phyloP scores from a whole-genome alignment of 495 filamentous ascomycete genomes.

The Aspergillus nanangensis region DNA sequence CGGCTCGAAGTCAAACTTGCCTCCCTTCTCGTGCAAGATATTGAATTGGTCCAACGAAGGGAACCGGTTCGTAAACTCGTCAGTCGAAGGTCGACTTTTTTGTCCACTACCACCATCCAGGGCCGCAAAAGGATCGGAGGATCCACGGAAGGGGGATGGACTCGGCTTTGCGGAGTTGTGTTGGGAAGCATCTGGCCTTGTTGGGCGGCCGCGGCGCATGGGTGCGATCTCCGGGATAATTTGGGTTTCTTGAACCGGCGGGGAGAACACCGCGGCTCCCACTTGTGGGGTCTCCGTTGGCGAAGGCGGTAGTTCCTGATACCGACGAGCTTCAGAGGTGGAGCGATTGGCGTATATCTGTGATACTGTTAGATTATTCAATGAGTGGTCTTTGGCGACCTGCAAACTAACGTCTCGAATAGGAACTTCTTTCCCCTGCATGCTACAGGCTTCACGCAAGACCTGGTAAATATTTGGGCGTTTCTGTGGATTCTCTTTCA shows the following conservation, averaged over 20 bases:
- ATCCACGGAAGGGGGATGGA: slow-evolving; percentile 66
- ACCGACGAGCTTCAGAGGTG: slow-evolving; percentile 55
- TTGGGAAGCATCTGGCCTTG: slow-evolving; percentile 42
- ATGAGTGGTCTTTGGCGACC: no score
- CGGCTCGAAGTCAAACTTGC: slow-evolving; percentile 83
- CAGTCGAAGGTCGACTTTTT: slow-evolving; percentile 46
- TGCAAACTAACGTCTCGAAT: slow-evolving; percentile 92
- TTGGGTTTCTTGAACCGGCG: slow-evolving; percentile 60
- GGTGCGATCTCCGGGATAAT: slow-evolving; percentile 86
- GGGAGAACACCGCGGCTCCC: slow-evolving; percentile 67
- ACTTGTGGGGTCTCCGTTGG: slow-evolving; percentile 54
- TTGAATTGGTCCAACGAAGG: slow-evolving; percentile 93
- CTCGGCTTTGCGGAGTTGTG: slow-evolving; percentile 54
- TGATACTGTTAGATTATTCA: not conserved
- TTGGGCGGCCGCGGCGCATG: slow-evolving; percentile 86
- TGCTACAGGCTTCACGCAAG: slow-evolving; percentile 74
- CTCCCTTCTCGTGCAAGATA: slow-evolving; percentile 77
- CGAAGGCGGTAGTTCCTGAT: slow-evolving; percentile 57
- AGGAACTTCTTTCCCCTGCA: slow-evolving; percentile 85
- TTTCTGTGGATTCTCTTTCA: slow-evolving; percentile 74
- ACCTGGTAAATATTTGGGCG: slow-evolving; percentile 95
- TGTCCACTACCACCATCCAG: slow-evolving; percentile 60
- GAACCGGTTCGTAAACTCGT: slow-evolving; percentile 82
- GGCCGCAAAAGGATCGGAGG: slow-evolving; percentile 85
- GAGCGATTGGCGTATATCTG: slow-evolving; percentile 81